These are phyloP conservation scores for Furcasterigmium furcatum DNA, from an alignment of 2,329 filamentous ascomycete species.

Conservation along the genomic window DNA sequence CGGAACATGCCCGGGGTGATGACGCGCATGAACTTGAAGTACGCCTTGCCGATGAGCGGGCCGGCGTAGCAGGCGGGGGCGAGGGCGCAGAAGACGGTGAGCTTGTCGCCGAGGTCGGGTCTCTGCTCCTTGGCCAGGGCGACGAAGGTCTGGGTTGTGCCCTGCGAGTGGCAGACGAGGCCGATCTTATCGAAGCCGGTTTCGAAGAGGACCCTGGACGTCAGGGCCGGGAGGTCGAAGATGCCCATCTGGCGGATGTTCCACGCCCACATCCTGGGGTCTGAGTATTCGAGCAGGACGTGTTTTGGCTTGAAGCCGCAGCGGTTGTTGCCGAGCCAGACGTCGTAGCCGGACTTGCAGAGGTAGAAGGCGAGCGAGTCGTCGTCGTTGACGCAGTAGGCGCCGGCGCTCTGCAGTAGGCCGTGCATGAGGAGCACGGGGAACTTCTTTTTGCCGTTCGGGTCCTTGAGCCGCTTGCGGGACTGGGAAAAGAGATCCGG, in stretches of 20 bases:
- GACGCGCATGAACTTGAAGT: conserved; percentile 87
- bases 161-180: conserved; percentile 84
- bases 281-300: conserved; percentile 62
- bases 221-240: conserved; percentile 78
- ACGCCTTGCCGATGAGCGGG: conserved; percentile 78
- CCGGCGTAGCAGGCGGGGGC: conserved; percentile 90
- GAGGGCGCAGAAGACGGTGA: conserved; percentile 87
- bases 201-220: conserved; percentile 74
- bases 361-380: conserved; percentile 88
- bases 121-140: conserved; percentile 87
- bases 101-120: conserved; percentile 75
- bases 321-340: conserved; percentile 93
- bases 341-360: conserved; percentile 87
- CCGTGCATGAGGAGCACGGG: conserved; percentile 87
- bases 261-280: conserved; percentile 96
- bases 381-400: conserved; percentile 88
- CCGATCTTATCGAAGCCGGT: conserved; percentile 82
- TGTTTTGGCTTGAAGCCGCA: conserved; percentile 83
- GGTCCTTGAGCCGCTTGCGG: conserved; percentile 30
- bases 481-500: conserved; percentile 59
- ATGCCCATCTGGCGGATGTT: conserved; percentile 93
- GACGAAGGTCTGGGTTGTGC: conserved; percentile 84
- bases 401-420: conserved; percentile 80
- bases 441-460: conserved; percentile 58
- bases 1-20: conserved; percentile 76